These are phyloP conservation scores for Aspergillus sp. DNA, from an alignment of 2,329 filamentous ascomycete genomes.

Conservation along the genomic window DNA sequence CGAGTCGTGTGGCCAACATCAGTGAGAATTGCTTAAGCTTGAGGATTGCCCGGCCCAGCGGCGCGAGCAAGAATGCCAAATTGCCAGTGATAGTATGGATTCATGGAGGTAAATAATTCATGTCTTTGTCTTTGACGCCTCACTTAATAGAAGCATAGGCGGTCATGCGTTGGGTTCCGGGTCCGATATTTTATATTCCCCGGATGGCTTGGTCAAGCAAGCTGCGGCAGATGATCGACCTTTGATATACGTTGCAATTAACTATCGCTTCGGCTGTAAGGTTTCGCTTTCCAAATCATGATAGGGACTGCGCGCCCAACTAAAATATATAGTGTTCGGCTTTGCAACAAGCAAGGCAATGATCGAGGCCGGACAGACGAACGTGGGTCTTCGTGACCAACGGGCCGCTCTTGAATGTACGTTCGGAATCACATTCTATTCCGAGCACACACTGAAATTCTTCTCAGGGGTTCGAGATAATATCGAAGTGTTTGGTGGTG, in stretches of 20 bases:
- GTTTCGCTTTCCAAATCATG: background rate
- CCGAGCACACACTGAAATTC: background rate
- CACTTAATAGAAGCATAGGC: background rate
- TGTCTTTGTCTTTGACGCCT: background rate
- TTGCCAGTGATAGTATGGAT: background rate
- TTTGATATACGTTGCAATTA: background rate
- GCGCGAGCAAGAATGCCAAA: background rate
- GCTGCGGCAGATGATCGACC: background rate
- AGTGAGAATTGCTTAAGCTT: slow-evolving; percentile 22
- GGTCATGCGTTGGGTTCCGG: background rate
- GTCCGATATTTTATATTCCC: background rate
- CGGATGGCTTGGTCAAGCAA: background rate
- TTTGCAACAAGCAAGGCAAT: slow-evolving; percentile 22
- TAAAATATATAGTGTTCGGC: slow-evolving; percentile 12
- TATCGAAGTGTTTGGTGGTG: slow-evolving; percentile 17
- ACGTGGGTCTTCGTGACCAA: slow-evolving; percentile 33
- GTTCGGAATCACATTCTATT: background rate
- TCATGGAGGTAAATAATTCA: background rate
- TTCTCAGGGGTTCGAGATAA: slow-evolving; percentile 18
- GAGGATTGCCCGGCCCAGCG: slow-evolving; percentile 10
- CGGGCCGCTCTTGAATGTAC: slow-evolving; percentile 32
- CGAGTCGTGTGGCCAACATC: slow-evolving; percentile 15
- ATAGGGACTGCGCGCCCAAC: background rate
- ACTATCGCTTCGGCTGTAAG: background rate
- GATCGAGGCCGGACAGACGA: slow-evolving; percentile 22